Evolutionary conservation across 163 green algal species (phyloP), one percentile per base, ranked within the genome.

Genomic region (Prototheca wickerhamii): DNA sequence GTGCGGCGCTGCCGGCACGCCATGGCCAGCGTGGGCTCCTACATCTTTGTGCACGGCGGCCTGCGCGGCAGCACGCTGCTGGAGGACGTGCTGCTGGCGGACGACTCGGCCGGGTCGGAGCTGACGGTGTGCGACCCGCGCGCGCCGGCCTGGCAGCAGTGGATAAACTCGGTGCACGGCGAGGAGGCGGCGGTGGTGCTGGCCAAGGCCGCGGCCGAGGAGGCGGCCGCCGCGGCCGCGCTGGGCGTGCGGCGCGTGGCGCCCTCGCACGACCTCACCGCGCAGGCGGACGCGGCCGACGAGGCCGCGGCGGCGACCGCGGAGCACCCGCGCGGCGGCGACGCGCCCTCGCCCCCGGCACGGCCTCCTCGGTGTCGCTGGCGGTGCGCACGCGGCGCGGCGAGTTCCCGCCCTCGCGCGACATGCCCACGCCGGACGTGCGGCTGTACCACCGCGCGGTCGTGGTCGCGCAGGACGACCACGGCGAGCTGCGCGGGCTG

Each of bases 1-100:
- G 65, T 71, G 54, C 66, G 73, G 64, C 68, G 75, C 30, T 95
- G 86, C 69, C 78, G 87, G 50, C 93, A 99, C 79, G 87, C 93
- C 21, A 87, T 94, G 28, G 82, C 90, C 3, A 79, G 83, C 5
- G 84, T 97, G 51, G 93, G 89, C 4, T 79, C 84, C 4, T 92
- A 91, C 70, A 79, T 98, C 40, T 98, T 97, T 79, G 86, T 95
- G 46, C 97, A 96, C 62, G 93, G 93, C 35, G 93, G 93, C 28
- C 77, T 99, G 20, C 85, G 90, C 44, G 93, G 93, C 65, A 87
- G 75, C 67, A 85, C 81, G 61, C 83, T 99, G 65, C 79, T 98
- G 59, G 83, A 85, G 31, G 91, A 95, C 67, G 86, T 97, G 70
- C 75, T 98, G 66, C 65, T 93, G n/a, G 81, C 86, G 23, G 89